A percentile compares a stretch with the other conserved stretches of the same genome.
Evolutionary conservation across 1,284 basidiomycete genomes (phyloP).

Genomic region (Malassezia arunalokei): DNA sequence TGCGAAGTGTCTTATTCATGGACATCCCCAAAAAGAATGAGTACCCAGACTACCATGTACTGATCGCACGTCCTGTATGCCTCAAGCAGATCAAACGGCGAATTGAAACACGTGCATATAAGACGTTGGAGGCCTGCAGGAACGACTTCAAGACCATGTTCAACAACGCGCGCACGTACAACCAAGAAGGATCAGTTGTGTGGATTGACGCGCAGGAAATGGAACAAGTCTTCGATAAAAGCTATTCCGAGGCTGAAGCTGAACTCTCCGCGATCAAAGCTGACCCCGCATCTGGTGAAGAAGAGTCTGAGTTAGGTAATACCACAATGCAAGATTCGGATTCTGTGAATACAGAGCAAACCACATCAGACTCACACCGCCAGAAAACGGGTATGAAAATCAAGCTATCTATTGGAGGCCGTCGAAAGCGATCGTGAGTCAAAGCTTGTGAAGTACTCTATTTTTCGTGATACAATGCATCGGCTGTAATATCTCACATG

Average conservation of each 20-base stretch:
- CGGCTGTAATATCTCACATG: no score
- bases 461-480: no score
- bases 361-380: not conserved
- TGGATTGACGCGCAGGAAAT: conserved; percentile 63
- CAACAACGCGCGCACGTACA: conserved; percentile 62
- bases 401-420: conserved; percentile 14
- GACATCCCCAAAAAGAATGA: conserved; percentile 52
- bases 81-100: conserved; percentile 77
- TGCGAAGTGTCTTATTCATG: conserved; percentile 43
- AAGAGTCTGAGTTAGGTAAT: no score
- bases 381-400: conserved; percentile 16
- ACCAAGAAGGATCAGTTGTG: conserved; percentile 65
- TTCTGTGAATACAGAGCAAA: no score
- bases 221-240: conserved; percentile 35
- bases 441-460: no score
- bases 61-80: conserved; percentile 65
- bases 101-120: conserved; percentile 61
- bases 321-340: no score
- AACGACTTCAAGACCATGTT: conserved; percentile 82
- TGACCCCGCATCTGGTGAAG: no score
- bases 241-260: conserved; percentile 27
- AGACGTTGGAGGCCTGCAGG: conserved; percentile 60
- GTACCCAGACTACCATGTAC: conserved; percentile 68
- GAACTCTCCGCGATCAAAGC: conserved; percentile 2
- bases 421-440: conserved; percentile 7